Evolutionary conservation across 768 basidiomycete genomes (phyloP).

Genomic region (Favolaschia claudopus): DNA sequence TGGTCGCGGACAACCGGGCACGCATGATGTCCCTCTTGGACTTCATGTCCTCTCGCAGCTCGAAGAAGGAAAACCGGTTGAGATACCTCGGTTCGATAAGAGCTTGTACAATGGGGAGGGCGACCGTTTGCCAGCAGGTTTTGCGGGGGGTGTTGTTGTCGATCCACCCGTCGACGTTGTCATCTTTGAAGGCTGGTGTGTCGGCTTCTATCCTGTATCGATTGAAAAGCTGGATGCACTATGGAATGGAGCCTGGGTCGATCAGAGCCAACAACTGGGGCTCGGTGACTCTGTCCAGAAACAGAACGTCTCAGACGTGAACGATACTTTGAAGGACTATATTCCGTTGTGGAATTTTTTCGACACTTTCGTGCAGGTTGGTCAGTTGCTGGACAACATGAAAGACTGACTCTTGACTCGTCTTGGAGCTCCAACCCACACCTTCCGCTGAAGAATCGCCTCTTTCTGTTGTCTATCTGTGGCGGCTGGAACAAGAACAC

Average conservation of each 20-base stretch:
- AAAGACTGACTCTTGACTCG: background rate
- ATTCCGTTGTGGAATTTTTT: constrained; percentile 73
- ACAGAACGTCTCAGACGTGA: constrained; percentile 67
- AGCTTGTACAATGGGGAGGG: constrained; percentile 82
- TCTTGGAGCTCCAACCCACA: constrained; percentile 39
- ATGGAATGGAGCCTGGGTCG: constrained; percentile 58
- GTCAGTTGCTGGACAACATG: constrained; percentile 5
- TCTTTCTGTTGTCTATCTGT: constrained; percentile 75
- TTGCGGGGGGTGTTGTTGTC: constrained; percentile 50
- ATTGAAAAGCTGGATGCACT: constrained; percentile 56
- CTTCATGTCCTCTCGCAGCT: constrained; percentile 58
- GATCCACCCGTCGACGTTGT: constrained; percentile 71
- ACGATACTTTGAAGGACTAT: constrained; percentile 68
- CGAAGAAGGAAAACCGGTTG: constrained; percentile 53
- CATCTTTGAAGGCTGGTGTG: constrained; percentile 95
- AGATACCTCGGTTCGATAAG: constrained; percentile 89
- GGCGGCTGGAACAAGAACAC: constrained; percentile 92
- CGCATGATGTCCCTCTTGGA: constrained; percentile 84
- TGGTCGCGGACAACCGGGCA: constrained; percentile 93
- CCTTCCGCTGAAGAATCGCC: constrained; percentile 30
- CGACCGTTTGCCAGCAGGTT: constrained; percentile 66
- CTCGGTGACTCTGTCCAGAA: constrained; percentile 48
- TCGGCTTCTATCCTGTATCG: constrained; percentile 80
- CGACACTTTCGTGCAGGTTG: constrained; percentile 80
- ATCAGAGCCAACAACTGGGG: constrained; percentile 45